Evolutionary conservation across 257 asterid species (phyloP), one percentile per base, ranked within the genome.

Genomic region (Scutellaria baicalensis): DNA sequence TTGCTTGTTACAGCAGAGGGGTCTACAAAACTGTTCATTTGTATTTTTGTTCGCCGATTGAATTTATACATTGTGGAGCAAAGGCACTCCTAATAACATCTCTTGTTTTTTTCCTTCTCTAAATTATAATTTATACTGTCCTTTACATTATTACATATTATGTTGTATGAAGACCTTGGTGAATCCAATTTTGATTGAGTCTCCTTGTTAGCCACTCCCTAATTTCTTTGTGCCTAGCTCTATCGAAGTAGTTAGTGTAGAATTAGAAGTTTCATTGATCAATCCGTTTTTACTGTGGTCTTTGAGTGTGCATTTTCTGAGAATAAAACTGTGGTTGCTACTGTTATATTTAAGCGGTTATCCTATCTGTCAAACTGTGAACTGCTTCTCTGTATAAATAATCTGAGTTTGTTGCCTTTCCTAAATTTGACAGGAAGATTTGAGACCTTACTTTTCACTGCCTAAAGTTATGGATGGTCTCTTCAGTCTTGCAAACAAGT

Each of bases 391-490:
- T 60, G 17, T 55, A 39, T 77, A 21, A 61, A 21, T 17, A 45
- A 59, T 66, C 66, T 18, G 23, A 33, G 43, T 21, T 70, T 42
- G 23, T 70, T 16, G 45, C 52, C 57, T 55, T 72, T 74, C 48
- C 8, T 77, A 47, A 18, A 39, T 62, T 73, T 58, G 71, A 71
- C 96, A 94, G 99, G 99, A 94, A 85, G 99, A 88, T 69, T 71
- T 94, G 74, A 91, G 99, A 16, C 99, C 99, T 42, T 94, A 89
- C 89, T 94, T 94, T 77, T 88, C 99, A 60, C 78, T 94, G 81
- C 98, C 97, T 27, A 91, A 86, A 84, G 97, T 94, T 55, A 89
- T 91, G 99, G 96, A 91, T 78, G 99, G 97, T 58, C 97, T 93
- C 64, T 93, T 93, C 80, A 84, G 78, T 75, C 97, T 93, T 59